A percentile compares a stretch with the other conserved stretches of the same genome.
Evolutionary conservation across 192 early-diverging fungal genomes (phyloP).

Genomic region (Radiomyces spectabilis): DNA sequence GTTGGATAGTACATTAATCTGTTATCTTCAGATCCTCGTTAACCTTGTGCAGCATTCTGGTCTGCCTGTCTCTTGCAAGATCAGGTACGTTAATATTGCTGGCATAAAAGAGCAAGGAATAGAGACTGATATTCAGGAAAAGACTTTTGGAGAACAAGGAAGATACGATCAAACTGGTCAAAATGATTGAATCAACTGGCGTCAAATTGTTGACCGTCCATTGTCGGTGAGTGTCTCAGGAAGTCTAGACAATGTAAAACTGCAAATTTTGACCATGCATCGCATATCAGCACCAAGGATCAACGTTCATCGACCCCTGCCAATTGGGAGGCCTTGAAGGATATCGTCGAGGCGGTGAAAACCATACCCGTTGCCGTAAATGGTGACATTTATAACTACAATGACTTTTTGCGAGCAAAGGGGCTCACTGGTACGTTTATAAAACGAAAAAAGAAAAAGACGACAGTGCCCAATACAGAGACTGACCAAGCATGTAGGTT

Average conservation of each 20-base stretch:
- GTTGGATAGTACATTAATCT: neutral
- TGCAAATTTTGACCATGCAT: neutral
- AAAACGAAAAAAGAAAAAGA: no score
- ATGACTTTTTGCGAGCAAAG: constrained; percentile 55
- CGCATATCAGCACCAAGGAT: constrained; percentile 44
- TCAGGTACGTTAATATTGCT: constrained; percentile 36
- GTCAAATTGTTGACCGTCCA: constrained; percentile 85
- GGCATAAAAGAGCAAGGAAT: neutral
- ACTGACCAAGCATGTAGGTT: constrained; percentile 8
- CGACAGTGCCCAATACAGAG: no score
- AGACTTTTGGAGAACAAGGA: constrained; percentile 54
- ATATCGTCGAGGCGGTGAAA: constrained; percentile 60
- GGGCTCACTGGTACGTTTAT: constrained; percentile 40
- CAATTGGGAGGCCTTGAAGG: constrained; percentile 77
- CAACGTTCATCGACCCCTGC: constrained; percentile 76
- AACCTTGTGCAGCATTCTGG: constrained; percentile 64
- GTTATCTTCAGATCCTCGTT: constrained; percentile 45
- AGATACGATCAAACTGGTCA: constrained; percentile 72
- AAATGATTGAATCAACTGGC: constrained; percentile 79
- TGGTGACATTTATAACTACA: constrained; percentile 73
- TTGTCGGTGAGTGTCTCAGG: constrained; percentile 50
- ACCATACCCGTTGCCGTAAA: constrained; percentile 85
- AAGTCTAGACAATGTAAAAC: neutral
- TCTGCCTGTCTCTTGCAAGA: constrained; percentile 87
- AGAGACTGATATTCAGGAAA: neutral